Conservation (phyloP, 2,329 filamentous ascomycete species). For the Arthrinium puccinioides region DNA sequence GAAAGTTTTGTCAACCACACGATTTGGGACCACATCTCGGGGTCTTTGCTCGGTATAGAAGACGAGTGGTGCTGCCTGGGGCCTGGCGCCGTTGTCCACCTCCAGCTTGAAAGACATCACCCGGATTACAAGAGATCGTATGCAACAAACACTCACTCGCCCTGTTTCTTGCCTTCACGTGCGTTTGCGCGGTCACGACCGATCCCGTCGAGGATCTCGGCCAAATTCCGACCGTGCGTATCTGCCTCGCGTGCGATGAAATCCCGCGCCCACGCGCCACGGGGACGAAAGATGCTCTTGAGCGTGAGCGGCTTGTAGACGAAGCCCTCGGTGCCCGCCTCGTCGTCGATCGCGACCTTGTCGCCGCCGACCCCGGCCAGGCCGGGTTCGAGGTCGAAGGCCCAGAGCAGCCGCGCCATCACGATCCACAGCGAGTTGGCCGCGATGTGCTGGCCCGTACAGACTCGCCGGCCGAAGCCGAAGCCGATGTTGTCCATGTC, state of each 20-base stretch:
- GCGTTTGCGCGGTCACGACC: conserved; percentile 2
- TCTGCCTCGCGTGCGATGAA: conserved; percentile 12
- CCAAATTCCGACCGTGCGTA: conserved; percentile 4
- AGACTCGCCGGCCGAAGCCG: conserved; percentile 40
- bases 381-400: conserved; percentile 30
- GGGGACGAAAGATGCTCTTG: conserved; percentile 17
- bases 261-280: conserved; percentile 20
- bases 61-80: too few species aligned
- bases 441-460: conserved; percentile 36
- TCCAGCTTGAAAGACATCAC: too few species aligned
- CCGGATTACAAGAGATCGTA: too few species aligned
- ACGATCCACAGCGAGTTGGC: conserved; percentile 35
- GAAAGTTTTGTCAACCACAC: too few species aligned
- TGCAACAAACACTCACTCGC: too few species aligned
- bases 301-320: conserved; percentile 19
- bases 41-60: too few species aligned
- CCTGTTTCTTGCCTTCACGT: too few species aligned
- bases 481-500: conserved; percentile 30
- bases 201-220: conserved; percentile 1
- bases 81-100: too few species aligned
- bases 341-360: conserved; percentile 12
- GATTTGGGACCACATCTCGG: too few species aligned
- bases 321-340: conserved; percentile 19
- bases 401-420: conserved; percentile 33
- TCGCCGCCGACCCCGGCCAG: conserved; percentile 12